Evolutionary conservation across 2,329 filamentous ascomycete species (phyloP), one percentile per base, ranked within the genome.

Genomic region (Cladosporium phlei): DNA sequence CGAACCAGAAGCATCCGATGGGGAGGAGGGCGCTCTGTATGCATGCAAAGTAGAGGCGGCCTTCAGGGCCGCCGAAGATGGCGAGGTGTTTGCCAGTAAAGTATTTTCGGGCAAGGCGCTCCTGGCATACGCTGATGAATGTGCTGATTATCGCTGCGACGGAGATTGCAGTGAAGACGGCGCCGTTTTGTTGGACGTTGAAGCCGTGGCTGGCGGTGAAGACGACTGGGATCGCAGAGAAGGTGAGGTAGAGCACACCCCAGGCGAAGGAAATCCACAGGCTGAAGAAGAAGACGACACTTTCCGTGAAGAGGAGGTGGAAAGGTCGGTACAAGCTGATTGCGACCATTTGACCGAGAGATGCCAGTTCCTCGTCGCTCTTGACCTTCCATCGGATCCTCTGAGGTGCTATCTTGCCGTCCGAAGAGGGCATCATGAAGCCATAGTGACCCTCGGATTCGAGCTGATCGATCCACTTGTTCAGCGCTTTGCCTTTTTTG

Each of bases 261-360:
- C 90, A 96, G 16, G 83, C 83, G 64, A 96, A 96, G 0, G 87
- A 77, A 1, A 89, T 84, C 90, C 90, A 96, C 0, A 95, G 73
- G 0, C 85, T 88, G 70, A 96, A 96, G 70, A 80, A 88, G 66
- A 89, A 88, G 11, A 90, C 85, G 8, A 88, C 82, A 0, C 85
- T 83, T 55, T 90, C 86, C 0, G 85, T 89, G 54, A 83, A 69
- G 12, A 90, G 78, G 1, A 90, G 75, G 58, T 83, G 80, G 63
- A 95, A 94, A 0, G 89, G 89, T 0, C 89, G 78, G 53, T 80
- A 82, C 5, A 91, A 67, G 0, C 87, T 93, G 10, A 87, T 79
- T 5, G 73, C 71, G 43, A 95, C 82, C 78, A 90, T 86, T 48
- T 76, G 79, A 14, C 60, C 57, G 9, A 95, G 63, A 0, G 81